These are phyloP conservation scores for Pleoardoris graminearum DNA, from an alignment of 2,329 filamentous ascomycete species.

Conservation along the genomic window DNA sequence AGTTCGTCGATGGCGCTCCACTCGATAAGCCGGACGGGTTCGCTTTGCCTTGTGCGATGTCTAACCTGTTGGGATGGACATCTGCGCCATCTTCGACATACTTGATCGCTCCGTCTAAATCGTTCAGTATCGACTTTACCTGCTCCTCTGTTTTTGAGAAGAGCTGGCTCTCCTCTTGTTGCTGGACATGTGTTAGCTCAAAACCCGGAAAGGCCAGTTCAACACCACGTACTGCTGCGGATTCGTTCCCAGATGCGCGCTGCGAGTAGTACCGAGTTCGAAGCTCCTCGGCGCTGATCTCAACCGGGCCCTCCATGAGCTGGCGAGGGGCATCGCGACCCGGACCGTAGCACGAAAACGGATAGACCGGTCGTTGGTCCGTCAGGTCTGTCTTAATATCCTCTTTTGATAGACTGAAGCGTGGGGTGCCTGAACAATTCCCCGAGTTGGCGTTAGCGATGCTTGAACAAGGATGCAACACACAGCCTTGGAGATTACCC, in stretches of 20 bases:
- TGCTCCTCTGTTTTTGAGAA: constrained; percentile 68
- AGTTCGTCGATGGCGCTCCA: constrained; percentile 21
- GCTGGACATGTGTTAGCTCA: constrained; percentile 47
- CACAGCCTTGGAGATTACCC: background rate
- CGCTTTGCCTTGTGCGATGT: constrained; percentile 32
- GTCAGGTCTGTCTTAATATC: constrained; percentile 61
- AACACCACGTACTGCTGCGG: constrained; percentile 52
- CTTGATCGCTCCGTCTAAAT: constrained; percentile 67
- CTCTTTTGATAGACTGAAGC: constrained; percentile 34
- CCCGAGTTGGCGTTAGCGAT: constrained; percentile 11
- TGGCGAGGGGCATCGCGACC: constrained; percentile 76
- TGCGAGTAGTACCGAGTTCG: constrained; percentile 71
- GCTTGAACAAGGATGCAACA: background rate
- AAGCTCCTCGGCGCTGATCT: constrained; percentile 89
- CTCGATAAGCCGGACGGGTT: constrained; percentile 10
- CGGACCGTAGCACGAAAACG: constrained; percentile 83
- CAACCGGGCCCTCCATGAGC: constrained; percentile 79
- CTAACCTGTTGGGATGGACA: constrained; percentile 39
- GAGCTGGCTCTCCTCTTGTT: constrained; percentile 63
- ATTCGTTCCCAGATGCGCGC: constrained; percentile 62
- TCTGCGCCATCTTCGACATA: constrained; percentile 44
- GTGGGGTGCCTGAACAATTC: constrained; percentile 21
- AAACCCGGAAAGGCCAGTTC: background rate
- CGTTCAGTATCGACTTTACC: constrained; percentile 69
- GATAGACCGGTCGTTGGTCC: constrained; percentile 76